Conservation (phyloP, 2,329 filamentous ascomycete genomes). For the Beauveria australis region DNA sequence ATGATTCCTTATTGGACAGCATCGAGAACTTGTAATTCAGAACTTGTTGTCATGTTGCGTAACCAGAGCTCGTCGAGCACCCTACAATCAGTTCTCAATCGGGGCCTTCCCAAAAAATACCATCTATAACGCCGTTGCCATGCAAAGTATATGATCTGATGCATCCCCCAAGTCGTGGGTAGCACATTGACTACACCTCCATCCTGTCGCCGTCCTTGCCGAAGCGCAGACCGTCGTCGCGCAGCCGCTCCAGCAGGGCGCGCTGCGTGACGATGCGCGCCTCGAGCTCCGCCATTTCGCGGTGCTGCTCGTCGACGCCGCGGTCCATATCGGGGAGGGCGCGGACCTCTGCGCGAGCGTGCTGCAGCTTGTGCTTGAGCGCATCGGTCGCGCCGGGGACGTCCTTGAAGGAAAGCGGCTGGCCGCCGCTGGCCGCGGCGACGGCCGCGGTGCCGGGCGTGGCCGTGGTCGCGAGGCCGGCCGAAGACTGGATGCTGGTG, state of each 20-base stretch:
- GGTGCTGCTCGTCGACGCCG: slow-evolving; percentile 58
- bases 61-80: not conserved
- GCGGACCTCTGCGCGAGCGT: slow-evolving; percentile 59
- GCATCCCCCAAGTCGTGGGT: too few species aligned
- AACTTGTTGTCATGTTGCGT: not conserved
- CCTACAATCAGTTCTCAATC: not conserved
- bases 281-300: slow-evolving; percentile 61
- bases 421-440: slow-evolving; percentile 19
- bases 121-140: slow-evolving; percentile 2
- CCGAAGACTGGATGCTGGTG: slow-evolving; percentile 33
- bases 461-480: slow-evolving; percentile 31
- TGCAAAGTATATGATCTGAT: not conserved
- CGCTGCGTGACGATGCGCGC: slow-evolving; percentile 54
- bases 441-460: slow-evolving; percentile 23
- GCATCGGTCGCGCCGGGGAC: slow-evolving; percentile 69
- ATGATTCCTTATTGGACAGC: slow-evolving; percentile 3
- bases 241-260: slow-evolving; percentile 45
- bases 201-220: slow-evolving; percentile 30
- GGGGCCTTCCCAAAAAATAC: not conserved
- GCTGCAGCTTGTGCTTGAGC: slow-evolving; percentile 76
- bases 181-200: slow-evolving; percentile 25
- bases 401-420: slow-evolving; percentile 55
- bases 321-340: slow-evolving; percentile 63
- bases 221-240: slow-evolving; percentile 39
- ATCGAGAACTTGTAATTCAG: not conserved